Evolutionary conservation across 2,329 filamentous ascomycete species (phyloP), one percentile per base, ranked within the genome.

Genomic region (Didymella segeticola): DNA sequence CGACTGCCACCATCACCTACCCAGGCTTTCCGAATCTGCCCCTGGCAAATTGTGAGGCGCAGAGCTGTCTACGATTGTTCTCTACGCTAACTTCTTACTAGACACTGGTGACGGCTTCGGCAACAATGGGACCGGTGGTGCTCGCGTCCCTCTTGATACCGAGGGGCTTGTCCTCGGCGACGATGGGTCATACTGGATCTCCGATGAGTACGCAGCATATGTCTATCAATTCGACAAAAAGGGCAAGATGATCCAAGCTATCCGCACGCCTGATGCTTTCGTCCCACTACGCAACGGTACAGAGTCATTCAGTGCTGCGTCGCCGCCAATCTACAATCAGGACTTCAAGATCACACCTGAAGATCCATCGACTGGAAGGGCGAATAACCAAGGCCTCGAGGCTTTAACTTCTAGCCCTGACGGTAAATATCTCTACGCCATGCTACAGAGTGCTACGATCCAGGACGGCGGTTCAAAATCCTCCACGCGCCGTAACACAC

Each of bases 361-460:
- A 12, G 78, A 88, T 58, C 84, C 86, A 0, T 78, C 80, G 1
- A 81, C 81, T 1, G 89, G 89, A 11, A 82, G 89, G 17, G 78
- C 81, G 48, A 90, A 91, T 71, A 91, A 91, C 71, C 87, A 90
- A 68, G 88, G 89, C n/a, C 84, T 91, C 42, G 89, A 91, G 72
- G 88, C 85, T 0, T 73, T 91, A 42, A 87, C 86, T 0, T 73
- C 83, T n/a, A 85, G 82, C 3, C 77, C 81, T 0, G 84, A 89
- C 59, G 86, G 87, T 9, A 85, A 83, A 56, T 83, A 79, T 2
- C 76, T 91, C 10, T 90, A 84, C 66, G 82, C 83, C 1, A 78
- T 91, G 51, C 76, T 90, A 19, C 88, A 92, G 68, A 85, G 84
- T 1, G 86, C 87, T 0, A 75, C 85, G 1, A 66, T 71, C 2